These are phyloP conservation scores for Xylaria sp. DNA, from an alignment of 2,329 filamentous ascomycete species.

Conservation along the genomic window DNA sequence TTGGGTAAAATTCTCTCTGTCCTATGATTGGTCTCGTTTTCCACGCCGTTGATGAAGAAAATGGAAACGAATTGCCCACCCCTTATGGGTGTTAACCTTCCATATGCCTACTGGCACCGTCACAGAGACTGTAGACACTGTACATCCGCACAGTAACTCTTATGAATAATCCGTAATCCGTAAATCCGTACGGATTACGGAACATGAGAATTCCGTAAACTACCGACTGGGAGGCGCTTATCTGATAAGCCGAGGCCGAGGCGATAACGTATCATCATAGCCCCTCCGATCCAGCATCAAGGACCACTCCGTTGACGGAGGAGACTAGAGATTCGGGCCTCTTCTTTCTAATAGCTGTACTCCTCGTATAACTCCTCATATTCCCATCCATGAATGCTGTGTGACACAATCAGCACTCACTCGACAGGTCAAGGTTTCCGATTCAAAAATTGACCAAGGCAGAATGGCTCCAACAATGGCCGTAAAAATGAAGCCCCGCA, in stretches of 20 bases:
- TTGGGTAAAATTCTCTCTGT: too few species aligned
- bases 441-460: neutral
- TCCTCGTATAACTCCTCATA: too few species aligned
- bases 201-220: too few species aligned
- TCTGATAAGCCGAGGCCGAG: neutral
- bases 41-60: too few species aligned
- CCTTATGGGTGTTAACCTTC: too few species aligned
- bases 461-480: conserved; percentile 6
- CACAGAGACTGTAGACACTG: neutral
- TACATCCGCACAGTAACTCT: neutral
- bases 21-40: too few species aligned
- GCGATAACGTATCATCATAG: too few species aligned
- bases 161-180: too few species aligned
- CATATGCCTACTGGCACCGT: neutral
- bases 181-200: too few species aligned
- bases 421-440: neutral
- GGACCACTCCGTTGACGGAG: too few species aligned
- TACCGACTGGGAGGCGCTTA: neutral
- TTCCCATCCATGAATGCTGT: neutral
- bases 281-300: neutral
- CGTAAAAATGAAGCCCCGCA: conserved; percentile 41
- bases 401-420: neutral
- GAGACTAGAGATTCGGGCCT: neutral
- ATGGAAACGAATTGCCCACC: too few species aligned
- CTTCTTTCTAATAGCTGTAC: neutral